Conservation (phyloP, 164 flowering plant species). For the Umbilicus rupestris region DNA sequence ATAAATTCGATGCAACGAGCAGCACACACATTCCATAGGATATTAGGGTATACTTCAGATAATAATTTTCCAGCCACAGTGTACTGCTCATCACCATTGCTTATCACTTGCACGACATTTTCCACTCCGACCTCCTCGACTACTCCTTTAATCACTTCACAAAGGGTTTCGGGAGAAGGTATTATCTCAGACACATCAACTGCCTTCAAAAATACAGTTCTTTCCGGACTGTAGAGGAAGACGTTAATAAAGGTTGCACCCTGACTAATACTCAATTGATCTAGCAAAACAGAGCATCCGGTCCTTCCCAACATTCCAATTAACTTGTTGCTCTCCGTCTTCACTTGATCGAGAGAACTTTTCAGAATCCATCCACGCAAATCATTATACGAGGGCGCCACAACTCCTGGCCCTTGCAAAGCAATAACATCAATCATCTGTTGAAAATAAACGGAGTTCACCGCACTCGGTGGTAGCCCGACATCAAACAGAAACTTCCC, state of each 20-base stretch:
- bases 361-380: slow-evolving; percentile 70
- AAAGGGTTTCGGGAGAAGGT: slow-evolving; percentile 39
- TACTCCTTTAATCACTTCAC: slow-evolving; percentile 54
- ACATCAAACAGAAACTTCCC: slow-evolving; percentile 69
- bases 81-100: slow-evolving; percentile 44
- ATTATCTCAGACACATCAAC: slow-evolving; percentile 46
- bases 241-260: slow-evolving; percentile 46
- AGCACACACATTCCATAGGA: slow-evolving; percentile 80
- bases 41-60: slow-evolving; percentile 42
- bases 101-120: slow-evolving; percentile 75
- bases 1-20: slow-evolving; percentile 50
- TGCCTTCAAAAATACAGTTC: slow-evolving; percentile 63
- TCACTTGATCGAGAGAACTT: slow-evolving; percentile 58
- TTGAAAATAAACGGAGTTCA: slow-evolving; percentile 64
- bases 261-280: slow-evolving; percentile 42
- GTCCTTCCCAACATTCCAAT: slow-evolving; percentile 48
- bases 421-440: slow-evolving; percentile 80
- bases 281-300: slow-evolving; percentile 72
- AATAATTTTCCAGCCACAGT: slow-evolving; percentile 48
- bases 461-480: slow-evolving; percentile 65
- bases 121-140: slow-evolving; percentile 75
- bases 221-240: slow-evolving; percentile 59
- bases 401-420: slow-evolving; percentile 38
- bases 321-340: slow-evolving; percentile 29
- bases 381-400: slow-evolving; percentile 54